phyloP scores from a whole-genome alignment of 2,329 filamentous ascomycete genomes.

The Drechmeria coniospora region DNA sequence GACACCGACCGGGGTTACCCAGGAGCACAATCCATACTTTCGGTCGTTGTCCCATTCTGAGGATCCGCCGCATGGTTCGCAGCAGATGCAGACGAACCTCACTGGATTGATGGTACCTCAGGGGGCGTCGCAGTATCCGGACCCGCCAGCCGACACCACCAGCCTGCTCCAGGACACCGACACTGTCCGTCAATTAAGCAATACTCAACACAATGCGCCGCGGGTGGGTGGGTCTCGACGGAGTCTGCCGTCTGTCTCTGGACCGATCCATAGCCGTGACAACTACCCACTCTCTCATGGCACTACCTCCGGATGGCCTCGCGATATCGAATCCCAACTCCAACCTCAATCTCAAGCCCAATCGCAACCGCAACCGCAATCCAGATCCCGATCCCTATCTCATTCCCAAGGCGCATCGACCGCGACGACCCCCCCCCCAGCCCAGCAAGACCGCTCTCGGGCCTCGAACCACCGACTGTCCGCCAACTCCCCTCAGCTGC shows the following conservation, averaged over 20 bases:
- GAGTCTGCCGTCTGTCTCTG: not conserved
- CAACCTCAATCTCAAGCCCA: too few relatives aligned
- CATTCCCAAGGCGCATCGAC: too few relatives aligned
- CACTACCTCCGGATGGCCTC: constrained; percentile 1
- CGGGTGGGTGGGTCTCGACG: not conserved
- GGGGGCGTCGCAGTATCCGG: constrained; percentile 8
- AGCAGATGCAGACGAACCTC: constrained; percentile 3
- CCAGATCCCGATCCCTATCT: too few relatives aligned
- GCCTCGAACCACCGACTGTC: not conserved
- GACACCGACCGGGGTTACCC: constrained; percentile 8
- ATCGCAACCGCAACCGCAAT: too few relatives aligned
- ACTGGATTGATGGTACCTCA: constrained; percentile 7
- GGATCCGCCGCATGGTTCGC: constrained; percentile 7
- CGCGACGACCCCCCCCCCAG: not conserved
- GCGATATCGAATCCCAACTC: too few relatives aligned
- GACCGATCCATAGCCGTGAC: not conserved
- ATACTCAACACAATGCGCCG: too few relatives aligned
- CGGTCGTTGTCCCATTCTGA: constrained; percentile 10
- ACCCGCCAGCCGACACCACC: constrained; percentile 1
- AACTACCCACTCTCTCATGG: not conserved
- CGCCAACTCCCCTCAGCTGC: not conserved
- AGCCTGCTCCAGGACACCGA: constrained; percentile 1
- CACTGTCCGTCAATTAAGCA: too few relatives aligned
- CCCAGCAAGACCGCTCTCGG: not conserved
- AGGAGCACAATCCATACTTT: constrained; percentile 12